These are phyloP conservation scores for Rhododendron molle DNA, from an alignment of 148 eudicot genomes.

Conservation along the genomic window DNA sequence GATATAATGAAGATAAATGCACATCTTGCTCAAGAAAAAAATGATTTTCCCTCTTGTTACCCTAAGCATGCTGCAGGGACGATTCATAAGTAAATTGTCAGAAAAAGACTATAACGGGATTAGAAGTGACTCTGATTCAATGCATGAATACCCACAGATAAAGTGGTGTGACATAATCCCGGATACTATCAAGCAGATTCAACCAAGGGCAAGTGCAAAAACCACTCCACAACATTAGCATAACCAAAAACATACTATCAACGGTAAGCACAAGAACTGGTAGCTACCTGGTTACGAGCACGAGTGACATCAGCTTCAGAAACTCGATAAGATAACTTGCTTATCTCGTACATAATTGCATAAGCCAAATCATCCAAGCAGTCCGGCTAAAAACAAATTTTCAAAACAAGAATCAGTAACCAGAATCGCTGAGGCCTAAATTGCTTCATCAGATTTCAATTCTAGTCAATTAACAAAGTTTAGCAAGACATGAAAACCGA, in stretches of 20 bases:
- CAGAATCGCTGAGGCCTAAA: neutral
- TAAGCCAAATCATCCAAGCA: conserved; percentile 78
- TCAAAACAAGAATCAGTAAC: neutral
- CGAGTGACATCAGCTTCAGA: conserved; percentile 81
- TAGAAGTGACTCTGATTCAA: neutral
- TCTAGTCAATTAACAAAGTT: neutral
- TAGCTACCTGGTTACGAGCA: conserved; percentile 73
- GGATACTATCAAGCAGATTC: neutral
- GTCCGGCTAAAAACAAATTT: conserved; percentile 57
- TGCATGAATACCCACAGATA: neutral
- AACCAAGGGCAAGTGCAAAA: conserved; percentile 7
- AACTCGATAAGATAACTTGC: conserved; percentile 72
- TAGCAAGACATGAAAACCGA: neutral
- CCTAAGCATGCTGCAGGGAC: neutral
- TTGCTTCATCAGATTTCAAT: neutral
- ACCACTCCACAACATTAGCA: neutral
- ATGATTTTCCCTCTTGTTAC: neutral
- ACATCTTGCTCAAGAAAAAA: neutral
- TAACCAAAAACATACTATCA: neutral
- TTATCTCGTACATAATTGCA: conserved; percentile 67
- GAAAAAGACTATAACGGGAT: neutral
- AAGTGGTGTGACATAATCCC: neutral
- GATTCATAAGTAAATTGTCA: neutral
- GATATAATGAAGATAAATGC: neutral
- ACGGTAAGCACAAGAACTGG: conserved; percentile 6